Conservation (phyloP, 129 eudicot species). For the Glebionis coronaria region DNA sequence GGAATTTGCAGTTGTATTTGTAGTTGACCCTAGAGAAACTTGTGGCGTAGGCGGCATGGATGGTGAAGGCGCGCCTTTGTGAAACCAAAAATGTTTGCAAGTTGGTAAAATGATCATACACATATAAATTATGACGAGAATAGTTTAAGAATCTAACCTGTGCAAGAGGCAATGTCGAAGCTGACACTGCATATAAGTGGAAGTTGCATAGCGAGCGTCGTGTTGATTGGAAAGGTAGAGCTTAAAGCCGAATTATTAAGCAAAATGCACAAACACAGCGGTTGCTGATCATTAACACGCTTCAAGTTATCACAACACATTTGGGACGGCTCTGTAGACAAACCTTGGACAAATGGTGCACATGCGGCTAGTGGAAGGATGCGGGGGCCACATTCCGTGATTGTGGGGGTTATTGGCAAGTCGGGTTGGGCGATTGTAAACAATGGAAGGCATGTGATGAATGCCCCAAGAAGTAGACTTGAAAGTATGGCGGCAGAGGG, state of each 20-base stretch:
- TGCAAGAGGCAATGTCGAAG: conserved; percentile 28
- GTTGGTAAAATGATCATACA: not conserved
- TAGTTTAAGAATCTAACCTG: conserved; percentile 21
- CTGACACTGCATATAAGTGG: conserved; percentile 31
- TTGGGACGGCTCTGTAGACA: conserved; percentile 22
- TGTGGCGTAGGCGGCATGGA: conserved; percentile 32
- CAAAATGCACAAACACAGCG: conserved; percentile 29
- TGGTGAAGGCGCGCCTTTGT: conserved; percentile 21
- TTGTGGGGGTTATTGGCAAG: conserved; percentile 28
- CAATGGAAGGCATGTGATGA: conserved; percentile 18
- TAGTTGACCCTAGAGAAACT: conserved; percentile 32
- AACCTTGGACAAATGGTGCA: conserved; percentile 35
- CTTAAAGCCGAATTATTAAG: conserved; percentile 33
- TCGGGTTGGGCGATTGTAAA: conserved; percentile 22
- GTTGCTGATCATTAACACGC: conserved; percentile 31
- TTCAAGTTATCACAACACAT: conserved; percentile 29
- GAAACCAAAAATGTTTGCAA: conserved; percentile 1
- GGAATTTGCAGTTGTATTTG: conserved; percentile 26
- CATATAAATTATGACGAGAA: not conserved
- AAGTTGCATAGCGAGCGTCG: conserved; percentile 35
- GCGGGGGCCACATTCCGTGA: conserved; percentile 32
- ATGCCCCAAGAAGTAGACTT: conserved; percentile 2
- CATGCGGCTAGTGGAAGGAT: conserved; percentile 34
- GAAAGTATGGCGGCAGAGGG: conserved; percentile 5
- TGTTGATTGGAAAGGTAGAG: conserved; percentile 27